These are phyloP conservation scores for Candida dajiaensis DNA, from an alignment of 805 yeast species.

Conservation along the genomic window DNA sequence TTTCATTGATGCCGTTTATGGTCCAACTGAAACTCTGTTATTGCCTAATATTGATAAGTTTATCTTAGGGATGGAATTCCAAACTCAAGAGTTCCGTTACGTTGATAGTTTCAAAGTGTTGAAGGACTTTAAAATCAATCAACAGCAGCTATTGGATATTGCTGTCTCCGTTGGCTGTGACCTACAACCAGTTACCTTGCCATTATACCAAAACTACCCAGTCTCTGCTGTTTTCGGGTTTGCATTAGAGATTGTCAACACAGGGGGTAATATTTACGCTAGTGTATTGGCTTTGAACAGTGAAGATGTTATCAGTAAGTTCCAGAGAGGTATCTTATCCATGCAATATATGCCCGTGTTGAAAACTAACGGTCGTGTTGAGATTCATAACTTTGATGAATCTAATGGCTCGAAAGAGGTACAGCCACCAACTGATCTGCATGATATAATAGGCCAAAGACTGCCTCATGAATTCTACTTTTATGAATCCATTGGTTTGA, in stretches of 20 bases:
- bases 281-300: slow-evolving; percentile 41
- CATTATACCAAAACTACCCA: slow-evolving; percentile 32
- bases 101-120: slow-evolving; percentile 55
- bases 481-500: slow-evolving; percentile 73
- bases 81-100: slow-evolving; percentile 57
- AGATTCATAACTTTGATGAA: slow-evolving; percentile 35
- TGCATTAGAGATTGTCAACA: slow-evolving; percentile 33
- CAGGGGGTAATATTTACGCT: slow-evolving; percentile 43
- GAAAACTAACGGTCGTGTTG: slow-evolving; percentile 62
- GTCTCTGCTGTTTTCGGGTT: slow-evolving; percentile 25
- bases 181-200: slow-evolving; percentile 60
- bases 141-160: slow-evolving; percentile 68
- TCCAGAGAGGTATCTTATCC: slow-evolving; percentile 64
- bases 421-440: slow-evolving; percentile 63
- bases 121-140: slow-evolving; percentile 51
- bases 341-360: slow-evolving; percentile 71
- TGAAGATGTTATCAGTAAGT: slow-evolving; percentile 40
- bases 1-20: slow-evolving; percentile 70
- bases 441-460: slow-evolving; percentile 76
- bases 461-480: slow-evolving; percentile 82
- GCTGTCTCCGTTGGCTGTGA: slow-evolving; percentile 76
- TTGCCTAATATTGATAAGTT: slow-evolving; percentile 59
- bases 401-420: slow-evolving; percentile 1
- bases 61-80: slow-evolving; percentile 65
- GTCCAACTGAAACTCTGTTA: slow-evolving; percentile 76